Conservation (phyloP, 768 basidiomycete genomes). For the Rhodosporidiobolus odoratus region DNA sequence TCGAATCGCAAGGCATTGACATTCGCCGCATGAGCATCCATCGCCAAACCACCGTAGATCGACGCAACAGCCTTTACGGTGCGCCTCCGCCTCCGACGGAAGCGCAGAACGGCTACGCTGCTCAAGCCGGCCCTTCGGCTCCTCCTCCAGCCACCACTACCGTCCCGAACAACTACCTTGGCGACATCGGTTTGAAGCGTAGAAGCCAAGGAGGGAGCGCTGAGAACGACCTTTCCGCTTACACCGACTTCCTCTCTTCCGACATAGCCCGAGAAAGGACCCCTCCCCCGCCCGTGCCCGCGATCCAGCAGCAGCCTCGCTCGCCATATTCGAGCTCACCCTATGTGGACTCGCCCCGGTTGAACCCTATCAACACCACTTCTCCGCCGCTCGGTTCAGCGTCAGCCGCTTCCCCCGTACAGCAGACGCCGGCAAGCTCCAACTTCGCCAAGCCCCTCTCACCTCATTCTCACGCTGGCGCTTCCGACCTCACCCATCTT, state of each 20-base stretch:
- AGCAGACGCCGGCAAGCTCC: background rate
- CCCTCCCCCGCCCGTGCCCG: slow-evolving; percentile 11
- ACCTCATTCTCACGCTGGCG: background rate
- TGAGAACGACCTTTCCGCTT: slow-evolving; percentile 11
- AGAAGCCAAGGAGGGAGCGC: background rate
- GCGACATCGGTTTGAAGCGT: background rate
- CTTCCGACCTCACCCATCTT: slow-evolving; percentile 11
- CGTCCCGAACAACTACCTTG: slow-evolving; percentile 13
- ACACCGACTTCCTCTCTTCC: slow-evolving; percentile 16
- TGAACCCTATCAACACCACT: slow-evolving; percentile 5
- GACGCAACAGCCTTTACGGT: slow-evolving; percentile 6
- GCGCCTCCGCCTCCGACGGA: background rate
- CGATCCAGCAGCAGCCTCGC: background rate
- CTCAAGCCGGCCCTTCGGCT: background rate
- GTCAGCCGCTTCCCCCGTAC: background rate
- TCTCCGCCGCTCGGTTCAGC: background rate
- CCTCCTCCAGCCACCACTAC: background rate
- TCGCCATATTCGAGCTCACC: no score
- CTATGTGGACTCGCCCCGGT: background rate
- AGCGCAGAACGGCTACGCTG: background rate
- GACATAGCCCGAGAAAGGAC: slow-evolving; percentile 26
- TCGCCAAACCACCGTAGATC: slow-evolving; percentile 4
- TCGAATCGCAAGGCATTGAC: background rate
- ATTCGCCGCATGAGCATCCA: background rate
- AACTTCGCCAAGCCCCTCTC: background rate